Percentiles rank a stretch among this genome's conserved stretches.
Evolutionary conservation across 2,329 filamentous ascomycete genomes (phyloP).

Genomic region (Colletotrichum gigasporum): DNA sequence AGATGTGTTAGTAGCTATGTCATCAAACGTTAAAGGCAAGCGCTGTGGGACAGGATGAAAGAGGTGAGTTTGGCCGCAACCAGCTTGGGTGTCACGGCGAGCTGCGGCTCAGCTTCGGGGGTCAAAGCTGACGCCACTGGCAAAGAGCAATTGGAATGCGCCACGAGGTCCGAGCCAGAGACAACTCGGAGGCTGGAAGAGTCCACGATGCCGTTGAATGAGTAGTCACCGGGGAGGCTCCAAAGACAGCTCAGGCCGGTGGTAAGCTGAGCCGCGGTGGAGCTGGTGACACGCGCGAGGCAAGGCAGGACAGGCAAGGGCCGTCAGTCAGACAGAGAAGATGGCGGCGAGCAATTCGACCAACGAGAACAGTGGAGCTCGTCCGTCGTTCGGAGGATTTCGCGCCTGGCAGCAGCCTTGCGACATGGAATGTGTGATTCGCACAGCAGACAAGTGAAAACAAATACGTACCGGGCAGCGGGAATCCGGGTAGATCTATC

Average conservation of each 20-base stretch:
- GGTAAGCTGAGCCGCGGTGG: not conserved
- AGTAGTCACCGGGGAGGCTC: not conserved
- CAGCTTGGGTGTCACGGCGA: conserved; percentile 25
- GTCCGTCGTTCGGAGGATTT: conserved; percentile 12
- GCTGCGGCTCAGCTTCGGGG: conserved; percentile 24
- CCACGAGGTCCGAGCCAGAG: conserved; percentile 27
- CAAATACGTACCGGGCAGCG: conserved; percentile 25
- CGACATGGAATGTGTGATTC: conserved; percentile 12
- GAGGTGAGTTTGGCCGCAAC: conserved; percentile 29
- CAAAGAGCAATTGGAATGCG: conserved; percentile 5
- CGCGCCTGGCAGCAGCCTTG: conserved; percentile 20
- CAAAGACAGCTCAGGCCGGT: not conserved
- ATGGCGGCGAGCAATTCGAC: not conserved
- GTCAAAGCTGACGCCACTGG: conserved; percentile 29
- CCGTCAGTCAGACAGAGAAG: conserved; percentile 8
- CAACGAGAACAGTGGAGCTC: conserved; percentile 9
- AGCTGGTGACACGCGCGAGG: conserved; percentile 9
- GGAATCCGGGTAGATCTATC: conserved; percentile 16
- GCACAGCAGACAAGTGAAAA: conserved; percentile 7
- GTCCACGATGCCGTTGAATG: not conserved
- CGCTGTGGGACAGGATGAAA: conserved; percentile 30
- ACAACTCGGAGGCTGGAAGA: conserved; percentile 17
- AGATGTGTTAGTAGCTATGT: conserved; percentile 23
- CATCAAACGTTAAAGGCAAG: conserved; percentile 31
- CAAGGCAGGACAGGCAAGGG: not conserved